A percentile compares a stretch with the other conserved stretches of the same genome.
Conservation (phyloP, 164 flowering plant genomes). For the Pachysandra terminalis region DNA sequence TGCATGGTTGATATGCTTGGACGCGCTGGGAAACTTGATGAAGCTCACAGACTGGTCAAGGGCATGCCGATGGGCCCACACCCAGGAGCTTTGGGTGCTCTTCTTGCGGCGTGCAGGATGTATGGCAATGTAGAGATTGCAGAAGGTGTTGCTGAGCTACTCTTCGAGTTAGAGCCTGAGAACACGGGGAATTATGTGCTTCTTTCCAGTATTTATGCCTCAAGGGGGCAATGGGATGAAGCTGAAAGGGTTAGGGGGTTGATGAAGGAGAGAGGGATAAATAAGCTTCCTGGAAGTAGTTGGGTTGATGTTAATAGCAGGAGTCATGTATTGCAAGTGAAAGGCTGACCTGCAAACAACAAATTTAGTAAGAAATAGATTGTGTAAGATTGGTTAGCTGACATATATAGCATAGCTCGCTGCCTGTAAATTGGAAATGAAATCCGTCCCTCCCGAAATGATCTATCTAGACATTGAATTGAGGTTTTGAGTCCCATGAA, state of each 20-base stretch:
- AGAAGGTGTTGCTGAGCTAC: slow-evolving; percentile 13
- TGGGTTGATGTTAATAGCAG: slow-evolving; percentile 5
- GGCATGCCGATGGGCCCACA: slow-evolving; percentile 11
- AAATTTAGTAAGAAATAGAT: not conserved
- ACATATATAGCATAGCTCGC: too few species aligned
- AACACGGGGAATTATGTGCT: slow-evolving; percentile 16
- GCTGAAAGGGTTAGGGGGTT: slow-evolving; percentile 6
- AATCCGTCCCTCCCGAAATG: not conserved
- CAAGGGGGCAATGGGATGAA: slow-evolving; percentile 10
- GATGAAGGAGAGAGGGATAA: slow-evolving; percentile 9
- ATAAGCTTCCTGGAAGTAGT: slow-evolving; percentile 12
- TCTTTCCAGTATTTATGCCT: slow-evolving; percentile 17
- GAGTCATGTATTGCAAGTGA: not conserved
- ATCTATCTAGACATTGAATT: not conserved
- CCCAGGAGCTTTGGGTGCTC: slow-evolving; percentile 17
- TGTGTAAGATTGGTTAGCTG: too few species aligned
- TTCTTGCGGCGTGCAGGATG: slow-evolving; percentile 15
- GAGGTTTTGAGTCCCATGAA: not conserved
- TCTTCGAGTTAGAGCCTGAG: slow-evolving; percentile 13
- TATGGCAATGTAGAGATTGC: slow-evolving; percentile 14
- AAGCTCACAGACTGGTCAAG: slow-evolving; percentile 9
- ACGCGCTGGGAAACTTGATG: slow-evolving; percentile 14
- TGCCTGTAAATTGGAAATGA: too few species aligned
- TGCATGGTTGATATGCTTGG: slow-evolving; percentile 19
- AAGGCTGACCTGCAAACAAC: not conserved